A percentile compares a stretch with the other conserved stretches of the same genome.
Evolutionary conservation across 2,329 filamentous ascomycete species (phyloP).

Genomic region (Pestalotiopsis sp.): DNA sequence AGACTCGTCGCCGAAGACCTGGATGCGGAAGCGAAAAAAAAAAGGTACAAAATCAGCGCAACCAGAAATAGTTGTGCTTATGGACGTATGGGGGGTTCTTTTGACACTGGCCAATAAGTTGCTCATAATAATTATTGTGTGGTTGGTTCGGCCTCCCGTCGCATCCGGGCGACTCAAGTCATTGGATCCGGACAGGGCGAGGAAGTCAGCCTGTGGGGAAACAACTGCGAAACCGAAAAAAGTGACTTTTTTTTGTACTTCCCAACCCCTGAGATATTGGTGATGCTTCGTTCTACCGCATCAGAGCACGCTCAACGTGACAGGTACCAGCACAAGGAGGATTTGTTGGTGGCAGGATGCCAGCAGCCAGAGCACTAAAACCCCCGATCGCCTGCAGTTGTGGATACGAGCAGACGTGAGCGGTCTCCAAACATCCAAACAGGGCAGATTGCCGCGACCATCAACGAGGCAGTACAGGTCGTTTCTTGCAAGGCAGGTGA

Average conservation of each 20-base stretch:
- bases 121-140: conserved; percentile 1
- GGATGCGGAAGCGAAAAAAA: too few relatives aligned
- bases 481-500: not conserved
- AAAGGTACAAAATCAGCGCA: not conserved
- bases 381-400: not conserved
- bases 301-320: not conserved
- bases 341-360: not conserved
- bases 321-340: not conserved
- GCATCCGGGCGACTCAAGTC: conserved; percentile 9
- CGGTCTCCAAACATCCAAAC: not conserved
- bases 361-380: not conserved
- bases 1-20: not conserved
- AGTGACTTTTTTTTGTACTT: not conserved
- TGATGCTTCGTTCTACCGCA: not conserved
- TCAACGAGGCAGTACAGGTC: not conserved
- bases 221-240: not conserved
- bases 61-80: not conserved
- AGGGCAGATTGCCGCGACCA: not conserved
- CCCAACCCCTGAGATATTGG: conserved; percentile 4
- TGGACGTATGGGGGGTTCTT: not conserved
- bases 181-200: conserved; percentile 1
- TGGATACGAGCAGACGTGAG: not conserved
- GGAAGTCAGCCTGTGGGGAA: not conserved
- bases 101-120: conserved; percentile 1
- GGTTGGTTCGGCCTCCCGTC: conserved; percentile 11